Evolutionary conservation across 352 stramenopile genomes (phyloP).

Genomic region (Globisporangium polare): DNA sequence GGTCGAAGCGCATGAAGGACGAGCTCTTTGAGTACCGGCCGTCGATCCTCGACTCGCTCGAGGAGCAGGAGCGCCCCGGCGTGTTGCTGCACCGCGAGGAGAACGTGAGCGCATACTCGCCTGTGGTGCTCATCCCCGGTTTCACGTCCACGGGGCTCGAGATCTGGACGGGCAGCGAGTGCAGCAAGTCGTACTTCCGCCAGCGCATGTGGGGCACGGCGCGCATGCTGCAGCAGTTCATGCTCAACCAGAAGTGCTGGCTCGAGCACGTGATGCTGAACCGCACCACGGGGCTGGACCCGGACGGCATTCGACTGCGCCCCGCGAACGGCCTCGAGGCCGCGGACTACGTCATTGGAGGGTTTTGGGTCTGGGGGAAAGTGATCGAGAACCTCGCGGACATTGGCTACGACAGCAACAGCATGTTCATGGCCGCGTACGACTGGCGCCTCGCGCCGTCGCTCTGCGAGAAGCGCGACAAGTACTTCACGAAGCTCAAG

Average conservation of each 20-base stretch:
- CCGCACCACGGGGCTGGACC: slow-evolving; percentile 87
- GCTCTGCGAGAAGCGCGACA: slow-evolving; percentile 73
- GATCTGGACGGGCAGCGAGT: slow-evolving; percentile 91
- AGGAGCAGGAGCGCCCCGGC: slow-evolving; percentile 41
- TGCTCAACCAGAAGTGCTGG: slow-evolving; percentile 91
- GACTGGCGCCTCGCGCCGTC: slow-evolving; percentile 81
- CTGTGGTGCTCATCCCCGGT: slow-evolving; percentile 90
- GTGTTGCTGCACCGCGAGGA: slow-evolving; percentile 40
- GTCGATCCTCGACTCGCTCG: slow-evolving; percentile 20
- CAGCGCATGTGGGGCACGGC: slow-evolving; percentile 92
- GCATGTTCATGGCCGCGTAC: slow-evolving; percentile 86
- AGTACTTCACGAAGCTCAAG: slow-evolving; percentile 93
- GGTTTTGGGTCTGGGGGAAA: slow-evolving; percentile 95
- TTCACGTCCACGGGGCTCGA: slow-evolving; percentile 94
- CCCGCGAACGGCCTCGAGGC: slow-evolving; percentile 87
- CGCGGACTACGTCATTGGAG: slow-evolving; percentile 92
- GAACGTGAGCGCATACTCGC: slow-evolving; percentile 54
- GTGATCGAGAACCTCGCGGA: slow-evolving; percentile 88
- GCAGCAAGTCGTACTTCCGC: slow-evolving; percentile 85
- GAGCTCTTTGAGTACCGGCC: slow-evolving; percentile 70
- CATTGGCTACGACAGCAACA: slow-evolving; percentile 92
- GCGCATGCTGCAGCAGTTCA: slow-evolving; percentile 86
- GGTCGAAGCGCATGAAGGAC: slow-evolving; percentile 61
- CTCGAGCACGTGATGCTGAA: slow-evolving; percentile 91
- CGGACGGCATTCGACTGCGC: slow-evolving; percentile 70